Conservation (phyloP, 176 grass and related monocot genomes). For the sorghum (Sorghum bicolor) region Sorghum_bicolor_NCBIv3 NC_012870.2:68126501-68127000, state of each 20-base stretch:
- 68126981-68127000: not conserved
- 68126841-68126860: not conserved
- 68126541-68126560: not conserved
- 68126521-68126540: not conserved
- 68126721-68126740: not conserved
- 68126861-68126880: conserved; percentile 8
- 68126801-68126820: not conserved
- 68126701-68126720: not conserved
- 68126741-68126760: not conserved
- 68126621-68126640: not conserved
- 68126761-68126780: not conserved
- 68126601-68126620: not conserved
- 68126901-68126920: not conserved
- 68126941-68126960: not conserved
- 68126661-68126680: not conserved
- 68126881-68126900: not conserved
- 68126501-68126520: not conserved
- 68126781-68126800: not conserved
- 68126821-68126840: not conserved
- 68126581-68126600: not conserved
- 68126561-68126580: conserved; percentile 2
- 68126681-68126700: not conserved
- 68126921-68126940: not conserved
- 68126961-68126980: not conserved
- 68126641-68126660: not conserved